phyloP scores from a whole-genome alignment of 768 basidiomycete species.

The Gelatoporia subvermispora region DNA sequence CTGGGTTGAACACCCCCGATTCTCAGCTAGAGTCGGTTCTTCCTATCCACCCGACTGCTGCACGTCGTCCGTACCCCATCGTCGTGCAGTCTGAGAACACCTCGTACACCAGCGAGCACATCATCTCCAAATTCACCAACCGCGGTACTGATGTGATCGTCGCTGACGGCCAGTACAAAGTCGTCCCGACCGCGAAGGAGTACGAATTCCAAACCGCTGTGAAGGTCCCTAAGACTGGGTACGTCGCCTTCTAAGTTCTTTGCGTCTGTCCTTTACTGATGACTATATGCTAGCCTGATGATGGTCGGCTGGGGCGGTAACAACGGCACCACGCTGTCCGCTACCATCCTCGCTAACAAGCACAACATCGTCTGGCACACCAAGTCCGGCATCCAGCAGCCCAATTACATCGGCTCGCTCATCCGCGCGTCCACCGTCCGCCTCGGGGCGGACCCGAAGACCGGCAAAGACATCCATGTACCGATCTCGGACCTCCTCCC shows the following conservation, averaged over 20 bases:
- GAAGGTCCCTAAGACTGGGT: slow-evolving; percentile 91
- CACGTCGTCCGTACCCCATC: slow-evolving; percentile 69
- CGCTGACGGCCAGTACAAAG: slow-evolving; percentile 67
- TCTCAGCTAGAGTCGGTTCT: slow-evolving; percentile 64
- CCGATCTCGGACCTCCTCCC: slow-evolving; percentile 91
- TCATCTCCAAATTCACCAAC: slow-evolving; percentile 78
- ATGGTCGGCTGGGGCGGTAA: slow-evolving; percentile 97
- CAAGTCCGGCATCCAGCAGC: slow-evolving; percentile 85
- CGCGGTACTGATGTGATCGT: slow-evolving; percentile 70
- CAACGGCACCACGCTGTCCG: slow-evolving; percentile 91
- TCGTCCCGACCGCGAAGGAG: slow-evolving; percentile 73
- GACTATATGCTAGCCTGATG: slow-evolving; percentile 62
- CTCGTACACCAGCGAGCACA: slow-evolving; percentile 73
- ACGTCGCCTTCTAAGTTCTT: slow-evolving; percentile 27
- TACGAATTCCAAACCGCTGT: slow-evolving; percentile 91
- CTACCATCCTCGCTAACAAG: slow-evolving; percentile 93
- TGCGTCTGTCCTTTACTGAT: slow-evolving; percentile 7
- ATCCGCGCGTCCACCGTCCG: slow-evolving; percentile 94
- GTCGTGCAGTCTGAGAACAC: slow-evolving; percentile 81
- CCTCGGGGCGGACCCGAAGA: slow-evolving; percentile 74
- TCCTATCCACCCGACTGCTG: slow-evolving; percentile 81
- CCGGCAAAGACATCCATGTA: slow-evolving; percentile 87
- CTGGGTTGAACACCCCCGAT: slow-evolving; percentile 71
- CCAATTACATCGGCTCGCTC: slow-evolving; percentile 97
- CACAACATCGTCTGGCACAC: slow-evolving; percentile 94